Base-by-base conservation (phyloP, 139 green algal species). In the Gonium pectorale region DNA sequence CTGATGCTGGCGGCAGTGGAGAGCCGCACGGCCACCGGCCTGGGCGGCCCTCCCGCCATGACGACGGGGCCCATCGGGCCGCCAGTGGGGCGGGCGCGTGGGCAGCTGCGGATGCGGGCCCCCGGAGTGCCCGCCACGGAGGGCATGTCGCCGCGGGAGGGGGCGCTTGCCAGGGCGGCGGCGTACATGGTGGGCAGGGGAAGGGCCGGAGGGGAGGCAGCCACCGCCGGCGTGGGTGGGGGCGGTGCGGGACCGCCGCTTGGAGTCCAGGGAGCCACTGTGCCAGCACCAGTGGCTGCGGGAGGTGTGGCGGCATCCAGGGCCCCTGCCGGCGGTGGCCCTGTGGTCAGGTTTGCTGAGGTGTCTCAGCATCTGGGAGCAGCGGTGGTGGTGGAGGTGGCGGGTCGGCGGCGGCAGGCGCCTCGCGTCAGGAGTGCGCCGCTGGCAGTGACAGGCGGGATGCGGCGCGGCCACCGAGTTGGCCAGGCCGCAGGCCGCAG, bases 361-460 rank as follows among this genome's bases (percentile, higher is more conserved):
- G 6, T 9, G 56, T 6, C 17, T 17, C 63, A 26, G 63, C 63
- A 31, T 38, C 69, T n/a, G 26, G n/a, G 41, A 11, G 62, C 69
- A 6, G 69, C 62, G 31, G 69, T 21, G 43, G 31, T 60, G 46
- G 49, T 67, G 46, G 71, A 46, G 49, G 71, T 33, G 3, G 49
- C 71, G 33, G 49, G 46, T 6, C 51, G 46, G 5, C 33, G 49
- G n/a, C 69, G 29, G 44, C 71, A 6, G 31, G 51, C 49, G 26
- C 49, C 71, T 5, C 33, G 51, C 31, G 71, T 79, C 21, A 79
- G 66, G 71, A 79, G 46, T 7, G 71, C 71, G 15, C 71, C 71
- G n/a, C n/a, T n/a, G n/a, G n/a, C n/a, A n/a, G n/a, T n/a, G n/a
- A n/a, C n/a, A n/a, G n/a, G n/a, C n/a, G n/a, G n/a, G n/a, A n/a